A percentile compares a stretch with the other conserved stretches of the same genome.
These are phyloP conservation scores for Aethionema arabicum DNA, from an alignment of 345 rosid genomes.

Conservation along the genomic window DNA sequence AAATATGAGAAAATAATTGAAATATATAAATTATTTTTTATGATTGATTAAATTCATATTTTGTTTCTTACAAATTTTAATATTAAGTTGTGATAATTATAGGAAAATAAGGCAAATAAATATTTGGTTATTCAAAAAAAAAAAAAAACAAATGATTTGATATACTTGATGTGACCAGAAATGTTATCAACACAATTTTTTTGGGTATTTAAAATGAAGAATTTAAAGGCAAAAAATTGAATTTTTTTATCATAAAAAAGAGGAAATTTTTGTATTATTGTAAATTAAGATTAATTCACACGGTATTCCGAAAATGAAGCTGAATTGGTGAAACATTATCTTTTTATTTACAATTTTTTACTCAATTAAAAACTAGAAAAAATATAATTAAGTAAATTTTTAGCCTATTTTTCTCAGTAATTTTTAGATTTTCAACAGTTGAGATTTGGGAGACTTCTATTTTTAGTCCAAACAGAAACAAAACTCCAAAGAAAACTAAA, in stretches of 20 bases:
- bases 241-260: not conserved
- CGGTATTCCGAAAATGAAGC: slow-evolving; percentile 39
- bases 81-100: too few relatives aligned
- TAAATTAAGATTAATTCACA: not conserved
- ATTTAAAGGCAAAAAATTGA: too few relatives aligned
- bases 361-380: not conserved
- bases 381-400: slow-evolving; percentile 27
- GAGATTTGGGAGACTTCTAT: slow-evolving; percentile 29
- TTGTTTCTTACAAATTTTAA: too few relatives aligned
- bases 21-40: too few relatives aligned
- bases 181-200: too few relatives aligned
- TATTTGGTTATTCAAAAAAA: too few relatives aligned
- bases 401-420: slow-evolving; percentile 31
- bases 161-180: too few relatives aligned
- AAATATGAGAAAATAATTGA: too few relatives aligned
- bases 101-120: too few relatives aligned
- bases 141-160: too few relatives aligned
- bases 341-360: slow-evolving; percentile 19
- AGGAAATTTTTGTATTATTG: not conserved
- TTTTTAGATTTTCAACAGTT: slow-evolving; percentile 26
- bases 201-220: too few relatives aligned
- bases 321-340: slow-evolving; percentile 29
- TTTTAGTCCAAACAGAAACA: slow-evolving; percentile 24
- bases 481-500: not conserved
- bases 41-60: too few relatives aligned